Percentiles rank a stretch among this genome's conserved stretches.
Evolutionary conservation across 345 rosid species (phyloP).

Genomic region (Populus deltoides): DNA sequence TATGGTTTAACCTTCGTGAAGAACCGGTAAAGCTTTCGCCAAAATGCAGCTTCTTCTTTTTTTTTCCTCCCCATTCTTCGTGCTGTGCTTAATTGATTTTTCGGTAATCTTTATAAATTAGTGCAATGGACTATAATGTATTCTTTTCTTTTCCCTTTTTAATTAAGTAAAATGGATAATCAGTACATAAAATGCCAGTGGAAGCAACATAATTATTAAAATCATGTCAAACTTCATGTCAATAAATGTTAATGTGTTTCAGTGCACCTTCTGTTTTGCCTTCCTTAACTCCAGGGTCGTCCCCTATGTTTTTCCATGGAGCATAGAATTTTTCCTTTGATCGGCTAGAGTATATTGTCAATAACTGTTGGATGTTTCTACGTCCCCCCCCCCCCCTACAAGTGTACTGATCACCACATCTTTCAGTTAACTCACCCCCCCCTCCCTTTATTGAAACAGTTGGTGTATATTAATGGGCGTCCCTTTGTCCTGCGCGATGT

Average conservation of each 20-base stretch:
- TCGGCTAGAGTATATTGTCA: neutral
- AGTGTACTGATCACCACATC: neutral
- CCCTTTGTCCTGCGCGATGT: conserved; percentile 98
- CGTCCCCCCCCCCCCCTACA: too few relatives aligned
- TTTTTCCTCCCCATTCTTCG: too few relatives aligned
- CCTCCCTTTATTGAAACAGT: conserved; percentile 43
- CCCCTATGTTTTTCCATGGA: too few relatives aligned
- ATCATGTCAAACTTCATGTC: neutral
- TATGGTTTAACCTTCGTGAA: conserved; percentile 96
- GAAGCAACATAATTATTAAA: neutral
- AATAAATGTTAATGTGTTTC: too few relatives aligned
- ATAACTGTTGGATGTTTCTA: neutral
- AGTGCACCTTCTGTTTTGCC: too few relatives aligned
- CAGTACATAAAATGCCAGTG: neutral
- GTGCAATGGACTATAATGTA: neutral
- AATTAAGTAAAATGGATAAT: neutral
- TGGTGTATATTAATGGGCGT: conserved; percentile 84
- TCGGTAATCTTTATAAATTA: neutral
- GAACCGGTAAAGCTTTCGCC: conserved; percentile 63
- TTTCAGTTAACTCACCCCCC: conserved; percentile 9
- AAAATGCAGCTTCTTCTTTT: neutral
- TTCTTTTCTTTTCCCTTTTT: neutral
- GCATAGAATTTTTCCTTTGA: too few relatives aligned
- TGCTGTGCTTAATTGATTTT: neutral
- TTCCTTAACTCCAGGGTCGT: too few relatives aligned